Evolutionary conservation across 1,139 yeast species (phyloP), one percentile per base, ranked within the genome.

Genomic region (Debaryomyces sp.): DNA sequence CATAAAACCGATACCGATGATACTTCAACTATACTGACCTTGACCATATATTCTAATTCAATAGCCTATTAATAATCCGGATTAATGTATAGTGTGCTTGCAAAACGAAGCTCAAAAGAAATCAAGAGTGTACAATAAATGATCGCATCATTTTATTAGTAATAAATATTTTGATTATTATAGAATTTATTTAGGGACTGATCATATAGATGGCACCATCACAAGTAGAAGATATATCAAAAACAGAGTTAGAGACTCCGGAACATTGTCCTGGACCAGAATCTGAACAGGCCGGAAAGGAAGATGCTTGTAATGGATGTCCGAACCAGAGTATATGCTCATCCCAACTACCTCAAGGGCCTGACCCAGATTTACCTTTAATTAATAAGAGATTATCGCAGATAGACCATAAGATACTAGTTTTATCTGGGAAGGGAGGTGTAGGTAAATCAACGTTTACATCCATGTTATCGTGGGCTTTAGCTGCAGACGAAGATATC

Each of bases 201-300:
- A 17, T 24, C 21, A 5, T 26, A 43, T 18, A 34, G 15, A 66
- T 66, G 70, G 58, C 69, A 22, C 70, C 70, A 15, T 53, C 64
- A 34, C 53, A 50, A 44, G 46, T 43, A n/a, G 17, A 37, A n/a
- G 55, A 54, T 27, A 43, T 48, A 46, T 52, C 47, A 17, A 50
- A 58, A 15, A 50, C 68, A 3, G 66, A 69, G 52, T 64, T 75
- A 26, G 60, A 62, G 44, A 81, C 81, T 0, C 97, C 97, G 1
- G 97, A 91, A 61, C 98, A 94, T 68, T 94, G 99, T 73, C 99
- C 99, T 0, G 99, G 99, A 0, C 96, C 98, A 1, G 97, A 92
- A 63, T 88, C 96, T 1, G 97, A 90, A 56, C 71, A 73, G 47
- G 99, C 99, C 1, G 99, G 99, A 7, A 83, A 86, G 61, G 94